A percentile compares a stretch with the other conserved stretches of the same genome.
Conservation (phyloP, 805 yeast genomes). For the Sugiyamaella chiloensis region DNA sequence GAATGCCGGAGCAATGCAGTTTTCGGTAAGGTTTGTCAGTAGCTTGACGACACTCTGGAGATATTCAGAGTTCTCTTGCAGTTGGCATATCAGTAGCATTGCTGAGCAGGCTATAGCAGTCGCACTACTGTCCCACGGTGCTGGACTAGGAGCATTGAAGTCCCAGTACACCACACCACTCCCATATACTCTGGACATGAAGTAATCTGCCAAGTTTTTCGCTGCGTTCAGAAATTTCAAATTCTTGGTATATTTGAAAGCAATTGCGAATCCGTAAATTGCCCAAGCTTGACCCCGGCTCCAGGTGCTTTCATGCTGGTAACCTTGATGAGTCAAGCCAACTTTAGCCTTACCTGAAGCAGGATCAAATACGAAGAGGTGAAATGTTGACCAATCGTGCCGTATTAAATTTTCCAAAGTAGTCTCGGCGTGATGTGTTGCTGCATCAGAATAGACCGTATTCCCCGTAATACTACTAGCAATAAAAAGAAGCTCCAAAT, state of each 20-base stretch:
- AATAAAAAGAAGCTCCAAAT: conserved; percentile 30
- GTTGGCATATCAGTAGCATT: conserved; percentile 27
- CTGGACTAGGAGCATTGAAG: conserved; percentile 25
- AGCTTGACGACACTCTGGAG: conserved; percentile 23
- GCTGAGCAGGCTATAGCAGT: conserved; percentile 34
- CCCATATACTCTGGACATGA: conserved; percentile 25
- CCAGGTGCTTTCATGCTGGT: conserved; percentile 32
- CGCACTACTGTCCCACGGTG: conserved; percentile 32
- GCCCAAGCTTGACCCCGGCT: conserved; percentile 38
- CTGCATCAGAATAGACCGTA: conserved; percentile 27
- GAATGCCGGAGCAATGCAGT: conserved; percentile 22
- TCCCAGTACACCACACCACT: conserved; percentile 31
- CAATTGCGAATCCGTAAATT: conserved; percentile 30
- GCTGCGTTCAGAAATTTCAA: conserved; percentile 30
- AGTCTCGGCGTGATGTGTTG: conserved; percentile 34
- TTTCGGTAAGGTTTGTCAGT: conserved; percentile 21
- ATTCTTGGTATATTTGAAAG: conserved; percentile 30
- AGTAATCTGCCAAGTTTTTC: conserved; percentile 27
- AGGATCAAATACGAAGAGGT: conserved; percentile 29
- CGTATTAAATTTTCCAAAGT: conserved; percentile 27
- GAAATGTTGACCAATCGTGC: conserved; percentile 31
- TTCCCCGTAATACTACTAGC: conserved; percentile 32
- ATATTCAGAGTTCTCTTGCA: conserved; percentile 19
- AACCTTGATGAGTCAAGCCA: conserved; percentile 33
- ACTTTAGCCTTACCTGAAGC: conserved; percentile 27